Conservation (phyloP, 2,329 filamentous ascomycete species). For the Fusarium torulosum region DNA sequence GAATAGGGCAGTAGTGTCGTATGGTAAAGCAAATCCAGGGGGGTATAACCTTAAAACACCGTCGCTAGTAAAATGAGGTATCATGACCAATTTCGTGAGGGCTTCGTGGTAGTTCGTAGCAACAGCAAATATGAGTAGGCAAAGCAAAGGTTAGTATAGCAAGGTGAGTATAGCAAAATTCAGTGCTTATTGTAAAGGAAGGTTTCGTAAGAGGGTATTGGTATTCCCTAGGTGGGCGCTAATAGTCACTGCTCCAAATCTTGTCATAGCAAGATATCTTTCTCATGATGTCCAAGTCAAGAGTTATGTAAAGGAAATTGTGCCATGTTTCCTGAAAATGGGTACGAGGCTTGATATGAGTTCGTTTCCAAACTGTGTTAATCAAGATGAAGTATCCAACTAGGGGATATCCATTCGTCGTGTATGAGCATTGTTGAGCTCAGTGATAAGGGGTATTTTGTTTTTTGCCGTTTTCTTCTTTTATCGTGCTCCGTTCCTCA, state of each 20-base stretch:
- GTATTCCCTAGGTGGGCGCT: background rate
- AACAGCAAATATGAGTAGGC: background rate
- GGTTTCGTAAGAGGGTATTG: background rate
- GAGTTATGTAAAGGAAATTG: background rate
- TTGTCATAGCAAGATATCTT: background rate
- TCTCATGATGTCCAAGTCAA: background rate
- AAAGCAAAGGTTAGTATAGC: background rate
- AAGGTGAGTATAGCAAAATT: background rate
- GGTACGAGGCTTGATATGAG: background rate
- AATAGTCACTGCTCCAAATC: background rate
- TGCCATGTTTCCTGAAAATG: background rate
- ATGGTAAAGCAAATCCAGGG: background rate
- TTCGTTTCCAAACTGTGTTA: background rate
- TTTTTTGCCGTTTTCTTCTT: background rate
- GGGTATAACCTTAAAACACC: background rate
- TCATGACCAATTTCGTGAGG: background rate
- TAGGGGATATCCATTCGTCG: background rate
- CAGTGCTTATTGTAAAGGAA: background rate
- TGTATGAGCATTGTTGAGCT: background rate
- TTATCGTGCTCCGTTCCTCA: background rate
- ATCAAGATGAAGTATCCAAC: constrained; percentile 6
- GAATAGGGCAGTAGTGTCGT: background rate
- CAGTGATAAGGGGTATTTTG: background rate
- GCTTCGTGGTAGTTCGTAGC: background rate
- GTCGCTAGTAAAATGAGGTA: background rate